Evolutionary conservation across 192 early-diverging fungal genomes (phyloP), one percentile per base, ranked within the genome.

Genomic region (Linnemannia hyalina): DNA sequence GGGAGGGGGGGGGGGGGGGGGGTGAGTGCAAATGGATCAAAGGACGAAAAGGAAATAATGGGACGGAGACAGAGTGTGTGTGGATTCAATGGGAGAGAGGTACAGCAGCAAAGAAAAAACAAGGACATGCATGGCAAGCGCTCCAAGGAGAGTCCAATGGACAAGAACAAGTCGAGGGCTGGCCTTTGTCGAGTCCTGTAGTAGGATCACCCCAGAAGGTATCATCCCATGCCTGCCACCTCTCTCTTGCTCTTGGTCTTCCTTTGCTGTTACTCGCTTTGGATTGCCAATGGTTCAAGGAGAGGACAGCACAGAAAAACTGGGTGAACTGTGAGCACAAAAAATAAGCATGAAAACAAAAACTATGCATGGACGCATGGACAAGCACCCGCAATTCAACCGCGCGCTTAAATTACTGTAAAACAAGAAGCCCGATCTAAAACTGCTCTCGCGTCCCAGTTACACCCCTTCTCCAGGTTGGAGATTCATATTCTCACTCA

Each of bases 1-100:
- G 71, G 46, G 65, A 70, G 74, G 71, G 71, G 65, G 68, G 74
- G 71, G 46, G 65, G 57, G 74, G 71, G 71, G 65, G 68, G 70
- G 73, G 36, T n/a, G 20, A 63, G 46, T 72, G 55, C 60, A 55
- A 63, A 52, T 52, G 49, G 49, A 22, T 52, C 49, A 52, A 22
- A 52, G 18, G 18, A 52, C 49, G 0, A 0, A 52, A 52, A 4
- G 49, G 18, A 52, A 68, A n/a, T 68, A 41, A 82, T 16, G 26
- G 60, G 46, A 32, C 10, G 57, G 77, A 20, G 69, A 76, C 65
- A 54, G 36, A 76, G 6, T 8, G 29, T 26, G 49, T 10, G 63
- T 32, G 46, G 32, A 13, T 18, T 23, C 20, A n/a, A 47, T 42
- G 60, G 22, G 52, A 55, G 22, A 8, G 55, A 60, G 40, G 18